Evolutionary conservation across 306 rosid genomes (phyloP).

Genomic region (Pyrus bretschneideri): DNA sequence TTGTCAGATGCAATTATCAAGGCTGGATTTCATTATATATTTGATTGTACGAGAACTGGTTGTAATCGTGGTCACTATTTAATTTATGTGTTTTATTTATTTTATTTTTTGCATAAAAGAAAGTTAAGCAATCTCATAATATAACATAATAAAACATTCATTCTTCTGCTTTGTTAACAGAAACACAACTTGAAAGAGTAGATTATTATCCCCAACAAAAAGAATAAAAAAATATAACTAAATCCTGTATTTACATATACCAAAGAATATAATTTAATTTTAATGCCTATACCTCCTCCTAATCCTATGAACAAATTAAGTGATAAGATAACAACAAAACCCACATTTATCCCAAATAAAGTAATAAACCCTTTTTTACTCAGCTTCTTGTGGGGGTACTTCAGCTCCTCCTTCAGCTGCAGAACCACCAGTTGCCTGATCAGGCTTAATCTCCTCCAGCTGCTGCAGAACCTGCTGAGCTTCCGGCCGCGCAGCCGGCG

Average conservation of each 20-base stretch:
- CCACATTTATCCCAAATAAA: neutral
- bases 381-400: conserved; percentile 20
- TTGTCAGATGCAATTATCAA: no score
- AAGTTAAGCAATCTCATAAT: neutral
- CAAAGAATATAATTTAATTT: conserved; percentile 18
- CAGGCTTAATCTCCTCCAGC: conserved; percentile 64
- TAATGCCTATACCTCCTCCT: neutral
- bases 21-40: no score
- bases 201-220: conserved; percentile 21
- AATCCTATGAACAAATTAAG: neutral
- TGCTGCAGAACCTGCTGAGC: conserved; percentile 72
- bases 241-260: conserved; percentile 29
- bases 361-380: conserved; percentile 15
- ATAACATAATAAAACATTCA: neutral
- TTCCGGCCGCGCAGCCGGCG: conserved; percentile 74
- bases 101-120: no score
- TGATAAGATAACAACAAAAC: neutral
- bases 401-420: conserved; percentile 33
- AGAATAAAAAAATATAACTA: conserved; percentile 2
- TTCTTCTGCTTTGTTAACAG: conserved; percentile 11
- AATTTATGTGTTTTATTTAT: no score
- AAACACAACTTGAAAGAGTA: conserved; percentile 16
- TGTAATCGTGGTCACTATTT: no score
- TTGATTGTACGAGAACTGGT: no score
- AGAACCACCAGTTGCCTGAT: conserved; percentile 31